Base-by-base conservation (phyloP, 768 basidiomycete species). In the Russula vinacea region DNA sequence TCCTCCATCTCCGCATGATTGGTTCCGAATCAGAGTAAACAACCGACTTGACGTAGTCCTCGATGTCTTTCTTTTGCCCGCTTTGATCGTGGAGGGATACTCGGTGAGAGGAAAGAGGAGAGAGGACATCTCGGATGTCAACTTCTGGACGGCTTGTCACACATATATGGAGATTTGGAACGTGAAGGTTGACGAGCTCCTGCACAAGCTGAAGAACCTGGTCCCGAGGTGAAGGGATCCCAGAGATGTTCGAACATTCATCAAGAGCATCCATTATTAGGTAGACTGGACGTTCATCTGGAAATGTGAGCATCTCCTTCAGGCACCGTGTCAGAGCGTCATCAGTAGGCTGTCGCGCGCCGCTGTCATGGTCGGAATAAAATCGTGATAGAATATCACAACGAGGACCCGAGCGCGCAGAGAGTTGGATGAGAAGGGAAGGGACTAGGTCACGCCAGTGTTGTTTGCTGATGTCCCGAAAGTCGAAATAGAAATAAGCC, bases 361-460 rank as follows among this genome's bases (percentile, higher is more conserved):
- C 33, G 1, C 16, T 22, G 32, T n/a, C 19, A 14, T 57, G 47
- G 1, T 11, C 16, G 0, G 6, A 22, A 33, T 49, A 63, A 9
- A 63, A 19, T 4, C 16, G 35, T 22, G 37, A 42, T 6, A 63
- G 62, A 0, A 58, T 42, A n/a, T 56, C 16, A 24, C 35, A 52
- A 42, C 47, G 37, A 13, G 37, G 6, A 11, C 10, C 5, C 1
- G 56, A 63, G 11, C 3, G 39, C 1, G n/a, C 1, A 8, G 54
- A 49, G 5, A 62, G 33, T 14, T 62, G 62, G 19, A 39, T 56
- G 11, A 56, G 47, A 17, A 63, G n/a, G 19, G 62, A 63, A 17
- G 47, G 40, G n/a, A 63, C 19, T 11, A 63, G 19, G 32, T 56
- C 29, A 24, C 7, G 26, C 29, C 44, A 22, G 14, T 24, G 37